phyloP scores from a whole-genome alignment of 371 early-diverging fungal species.

The Apophysomyces trapeziformis region DNA sequence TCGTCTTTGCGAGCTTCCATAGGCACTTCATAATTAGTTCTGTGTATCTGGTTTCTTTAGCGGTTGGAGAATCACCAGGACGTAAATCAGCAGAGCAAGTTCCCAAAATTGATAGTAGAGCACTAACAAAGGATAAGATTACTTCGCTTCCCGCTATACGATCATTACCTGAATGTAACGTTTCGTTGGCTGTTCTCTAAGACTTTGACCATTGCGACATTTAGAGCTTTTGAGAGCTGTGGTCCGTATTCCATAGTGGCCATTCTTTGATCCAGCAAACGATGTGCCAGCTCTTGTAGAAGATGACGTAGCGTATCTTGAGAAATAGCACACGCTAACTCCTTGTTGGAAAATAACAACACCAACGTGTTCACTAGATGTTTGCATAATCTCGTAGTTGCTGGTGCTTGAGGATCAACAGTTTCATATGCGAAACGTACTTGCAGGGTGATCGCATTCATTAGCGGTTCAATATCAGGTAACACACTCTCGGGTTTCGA shows the following conservation, averaged over 20 bases:
- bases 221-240: conserved; percentile 78
- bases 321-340: conserved; percentile 65
- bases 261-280: conserved; percentile 79
- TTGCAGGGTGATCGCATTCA: conserved; percentile 80
- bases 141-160: neutral
- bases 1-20: conserved; percentile 91
- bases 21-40: conserved; percentile 96
- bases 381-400: conserved; percentile 69
- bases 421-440: conserved; percentile 76
- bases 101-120: conserved; percentile 62
- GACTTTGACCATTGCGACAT: conserved; percentile 86
- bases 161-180: conserved; percentile 64
- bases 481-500: conserved; percentile 56
- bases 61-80: conserved; percentile 53
- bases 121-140: conserved; percentile 32
- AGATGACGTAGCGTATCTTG: conserved; percentile 68
- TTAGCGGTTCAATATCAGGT: conserved; percentile 68
- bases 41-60: conserved; percentile 73
- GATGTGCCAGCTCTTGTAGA: conserved; percentile 75
- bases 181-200: conserved; percentile 85
- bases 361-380: conserved; percentile 80
- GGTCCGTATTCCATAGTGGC: conserved; percentile 65
- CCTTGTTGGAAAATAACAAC: conserved; percentile 70
- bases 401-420: conserved; percentile 54
- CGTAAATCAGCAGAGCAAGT: conserved; percentile 49